Base-by-base conservation (phyloP, 176 grass and related monocot species). In the Triticum dicoccoides region DNA sequence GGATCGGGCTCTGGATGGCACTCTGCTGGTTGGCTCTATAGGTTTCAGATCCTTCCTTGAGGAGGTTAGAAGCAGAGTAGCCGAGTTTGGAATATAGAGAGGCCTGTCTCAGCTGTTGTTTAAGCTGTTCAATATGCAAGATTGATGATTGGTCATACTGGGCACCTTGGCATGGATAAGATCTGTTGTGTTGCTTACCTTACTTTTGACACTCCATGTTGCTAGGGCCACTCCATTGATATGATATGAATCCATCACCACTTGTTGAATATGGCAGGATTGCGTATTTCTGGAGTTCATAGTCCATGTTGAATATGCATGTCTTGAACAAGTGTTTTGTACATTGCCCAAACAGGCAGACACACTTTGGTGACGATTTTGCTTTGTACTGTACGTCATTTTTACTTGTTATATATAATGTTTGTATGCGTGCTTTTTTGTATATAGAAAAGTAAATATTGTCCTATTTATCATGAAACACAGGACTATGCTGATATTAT, bases 1-100 rank as follows among this genome's bases (percentile, higher is more conserved):
- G 86, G 97, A 98, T 32, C 90, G 94, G 68, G 38, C 73, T 73
- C 70, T 86, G 11, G 90, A 96, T 84, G 97, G 86, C 51, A 73
- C 78, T 21, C 65, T 42, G 35, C 52, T 91, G 81, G 44, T 49
- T 59, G 68, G 85, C 21, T 63, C 56, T 45, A 56, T 79, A 29
- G 86, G 85, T 71, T 93, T 93, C 79, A 84, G 61, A 58, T 85
- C 82, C 6, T 93, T 88, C 73, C 85, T 90, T 68, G 91, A 90
- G 18, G 88, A 88, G 11, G 44, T 90, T 45, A 81, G 71, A 63
- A 82, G 81, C 73, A 87, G 76, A 75, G 85, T 88, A 85, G 58
- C 78, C 27, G 85, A 85, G 58, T 77, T 79, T 37, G 82, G 49
- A 82, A 85, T 65, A 69, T 77, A 72, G 77, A 72, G 77, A 29